These are phyloP conservation scores for Murraya paniculata DNA, from an alignment of 345 rosid species.

Conservation along the genomic window DNA sequence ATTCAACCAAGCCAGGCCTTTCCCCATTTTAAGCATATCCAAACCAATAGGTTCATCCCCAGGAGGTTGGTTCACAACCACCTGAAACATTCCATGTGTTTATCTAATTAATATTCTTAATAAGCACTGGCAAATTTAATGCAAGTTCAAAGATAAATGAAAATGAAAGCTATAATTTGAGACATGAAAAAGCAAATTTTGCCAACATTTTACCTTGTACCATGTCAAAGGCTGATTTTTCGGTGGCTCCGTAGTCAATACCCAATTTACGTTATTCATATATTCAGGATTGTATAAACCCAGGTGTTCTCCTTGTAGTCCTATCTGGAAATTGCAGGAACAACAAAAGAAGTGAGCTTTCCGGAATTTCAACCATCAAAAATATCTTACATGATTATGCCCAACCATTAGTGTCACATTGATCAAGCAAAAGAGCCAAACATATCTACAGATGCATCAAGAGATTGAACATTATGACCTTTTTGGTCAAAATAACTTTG, in stretches of 20 bases:
- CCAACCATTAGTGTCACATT: neutral
- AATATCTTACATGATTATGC: neutral
- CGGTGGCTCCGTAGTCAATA: conserved; percentile 59
- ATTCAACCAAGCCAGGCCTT: conserved; percentile 95
- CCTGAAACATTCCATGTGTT: conserved; percentile 38
- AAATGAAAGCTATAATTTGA: neutral
- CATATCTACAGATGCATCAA: neutral
- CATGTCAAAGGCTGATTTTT: conserved; percentile 78
- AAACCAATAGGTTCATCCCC: conserved; percentile 91
- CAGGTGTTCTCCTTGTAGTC: conserved; percentile 77
- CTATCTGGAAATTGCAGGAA: conserved; percentile 46
- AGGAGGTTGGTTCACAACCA: conserved; percentile 64
- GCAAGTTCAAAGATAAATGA: neutral
- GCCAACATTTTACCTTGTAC: conserved; percentile 65
- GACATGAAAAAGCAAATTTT: neutral
- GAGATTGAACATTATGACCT: neutral
- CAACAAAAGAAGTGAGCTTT: neutral
- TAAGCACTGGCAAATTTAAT: neutral
- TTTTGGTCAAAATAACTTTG: neutral
- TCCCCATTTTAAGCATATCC: conserved; percentile 91
- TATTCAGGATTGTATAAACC: conserved; percentile 58
- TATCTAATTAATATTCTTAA: neutral
- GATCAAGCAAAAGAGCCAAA: neutral
- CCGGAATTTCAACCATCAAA: neutral
- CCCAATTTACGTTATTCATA: conserved; percentile 50